Conservation (phyloP, 1,284 basidiomycete genomes). For the Neonothopanus nambi region DNA sequence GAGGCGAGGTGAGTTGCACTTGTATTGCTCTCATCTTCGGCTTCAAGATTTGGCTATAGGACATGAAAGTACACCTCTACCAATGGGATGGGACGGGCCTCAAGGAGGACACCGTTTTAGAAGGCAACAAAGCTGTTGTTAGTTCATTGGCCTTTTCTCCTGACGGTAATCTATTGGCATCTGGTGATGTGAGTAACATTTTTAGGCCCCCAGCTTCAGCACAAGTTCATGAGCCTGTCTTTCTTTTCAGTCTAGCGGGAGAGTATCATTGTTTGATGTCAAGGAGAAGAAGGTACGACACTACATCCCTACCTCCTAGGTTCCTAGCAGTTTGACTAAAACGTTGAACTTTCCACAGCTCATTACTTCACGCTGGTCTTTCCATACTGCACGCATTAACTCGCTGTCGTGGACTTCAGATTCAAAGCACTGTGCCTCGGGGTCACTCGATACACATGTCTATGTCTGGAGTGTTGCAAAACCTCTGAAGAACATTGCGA, state of each 20-base stretch:
- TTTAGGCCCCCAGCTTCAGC: neutral
- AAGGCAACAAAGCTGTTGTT: conserved; percentile 72
- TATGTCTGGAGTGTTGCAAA: conserved; percentile 87
- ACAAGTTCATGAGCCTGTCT: conserved; percentile 3
- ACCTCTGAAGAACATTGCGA: conserved; percentile 76
- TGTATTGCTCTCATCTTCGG: neutral
- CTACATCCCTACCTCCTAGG: neutral
- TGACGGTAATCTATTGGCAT: conserved; percentile 74
- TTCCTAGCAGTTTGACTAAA: neutral
- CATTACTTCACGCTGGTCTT: conserved; percentile 81
- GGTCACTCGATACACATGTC: conserved; percentile 89
- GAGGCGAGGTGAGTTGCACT: conserved; percentile 60
- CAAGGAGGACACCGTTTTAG: conserved; percentile 58
- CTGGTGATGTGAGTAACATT: conserved; percentile 69
- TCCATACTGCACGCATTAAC: conserved; percentile 84
- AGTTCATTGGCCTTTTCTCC: conserved; percentile 82
- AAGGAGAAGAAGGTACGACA: conserved; percentile 55
- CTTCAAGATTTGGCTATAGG: conserved; percentile 39
- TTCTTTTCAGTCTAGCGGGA: conserved; percentile 65
- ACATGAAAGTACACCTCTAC: conserved; percentile 74
- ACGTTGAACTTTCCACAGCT: conserved; percentile 33
- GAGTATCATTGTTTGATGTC: conserved; percentile 78
- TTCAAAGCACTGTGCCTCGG: conserved; percentile 79
- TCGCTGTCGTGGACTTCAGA: conserved; percentile 80
- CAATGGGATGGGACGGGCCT: conserved; percentile 66